Percentiles rank a stretch among this genome's conserved stretches.
phyloP scores from a whole-genome alignment of 2,329 filamentous ascomycete species.

The Monilinia polystroma region DNA sequence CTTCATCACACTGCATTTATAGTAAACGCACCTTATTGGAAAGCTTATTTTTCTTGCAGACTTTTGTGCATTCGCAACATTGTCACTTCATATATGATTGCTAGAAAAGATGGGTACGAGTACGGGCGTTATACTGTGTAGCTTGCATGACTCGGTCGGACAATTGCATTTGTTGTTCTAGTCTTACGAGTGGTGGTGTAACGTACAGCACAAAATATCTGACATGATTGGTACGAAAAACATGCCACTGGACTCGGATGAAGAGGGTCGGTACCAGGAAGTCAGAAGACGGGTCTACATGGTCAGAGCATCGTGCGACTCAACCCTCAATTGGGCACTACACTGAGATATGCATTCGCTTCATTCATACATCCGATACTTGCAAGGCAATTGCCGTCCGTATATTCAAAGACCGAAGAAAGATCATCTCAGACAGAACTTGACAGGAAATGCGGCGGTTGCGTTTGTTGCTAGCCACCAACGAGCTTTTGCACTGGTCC shows the following conservation, averaged over 20 bases:
- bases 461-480: slow-evolving; percentile 23
- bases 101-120: slow-evolving; percentile 14
- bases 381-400: slow-evolving; percentile 3
- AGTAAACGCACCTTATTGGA: background rate
- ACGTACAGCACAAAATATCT: slow-evolving; percentile 20
- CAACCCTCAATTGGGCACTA: background rate
- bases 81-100: slow-evolving; percentile 9
- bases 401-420: slow-evolving; percentile 5
- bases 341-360: slow-evolving; percentile 6
- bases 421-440: slow-evolving; percentile 3
- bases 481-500: slow-evolving; percentile 16
- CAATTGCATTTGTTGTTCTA: slow-evolving; percentile 25
- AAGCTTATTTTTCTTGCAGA: background rate
- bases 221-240: slow-evolving; percentile 17
- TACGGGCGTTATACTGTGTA: slow-evolving; percentile 18
- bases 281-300: slow-evolving; percentile 18
- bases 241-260: slow-evolving; percentile 16
- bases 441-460: slow-evolving; percentile 22
- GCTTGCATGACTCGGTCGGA: slow-evolving; percentile 25
- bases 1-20: background rate
- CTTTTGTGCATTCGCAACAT: slow-evolving; percentile 13
- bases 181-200: slow-evolving; percentile 21
- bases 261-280: slow-evolving; percentile 20
- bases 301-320: slow-evolving; percentile 20
- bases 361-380: background rate